Base-by-base conservation (phyloP, 164 flowering plant genomes). In the Chloranthus sessilifolius region DNA sequence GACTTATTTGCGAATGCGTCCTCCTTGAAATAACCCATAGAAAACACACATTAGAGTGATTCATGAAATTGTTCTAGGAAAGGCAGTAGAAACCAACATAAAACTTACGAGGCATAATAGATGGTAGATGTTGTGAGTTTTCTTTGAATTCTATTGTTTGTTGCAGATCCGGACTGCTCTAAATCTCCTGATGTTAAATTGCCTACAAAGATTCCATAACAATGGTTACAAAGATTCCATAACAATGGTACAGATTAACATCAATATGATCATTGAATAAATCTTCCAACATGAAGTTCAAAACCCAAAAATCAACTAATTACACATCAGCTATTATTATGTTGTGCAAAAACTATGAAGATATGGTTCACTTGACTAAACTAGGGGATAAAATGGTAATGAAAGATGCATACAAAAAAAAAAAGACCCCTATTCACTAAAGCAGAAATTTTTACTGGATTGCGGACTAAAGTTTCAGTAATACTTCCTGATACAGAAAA, bases 1-100 rank as follows among this genome's bases (percentile, higher is more conserved):
- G 99, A 65, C 77, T 72, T 65, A 92, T 79, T 56, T 92, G 97
- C 12, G 95, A 67, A 68, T 92, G 99, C 3, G 97, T 88, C 77
- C 99, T 81, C 90, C 98, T 92, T 30, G 2, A 14, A 40, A 55
- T 26, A 52, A 51, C n/a, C 28, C 56, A 65, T 4, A 31, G 12
- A 21, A 43, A 47, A 50, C 15, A 39, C 28, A 61, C 7, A 37
- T 47, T 7, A 53, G 38, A 3, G 40, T 2, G 24, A n/a, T 23
- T 28, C 34, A 28, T 11, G 49, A n/a, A 33, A 46, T 16, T 8
- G 21, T 35, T 24, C 25, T 15, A 28, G 12, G 8, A 38, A n/a
- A n/a, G n/a, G 11, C 25, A 5, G 19, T 16, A 2, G 8, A 25
- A 59, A 53, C 25, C 20, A 35, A 4, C 21, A 20, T 7, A 57